phyloP scores from a whole-genome alignment of 2,329 filamentous ascomycete genomes.

The Lachnum nothofagi region DNA sequence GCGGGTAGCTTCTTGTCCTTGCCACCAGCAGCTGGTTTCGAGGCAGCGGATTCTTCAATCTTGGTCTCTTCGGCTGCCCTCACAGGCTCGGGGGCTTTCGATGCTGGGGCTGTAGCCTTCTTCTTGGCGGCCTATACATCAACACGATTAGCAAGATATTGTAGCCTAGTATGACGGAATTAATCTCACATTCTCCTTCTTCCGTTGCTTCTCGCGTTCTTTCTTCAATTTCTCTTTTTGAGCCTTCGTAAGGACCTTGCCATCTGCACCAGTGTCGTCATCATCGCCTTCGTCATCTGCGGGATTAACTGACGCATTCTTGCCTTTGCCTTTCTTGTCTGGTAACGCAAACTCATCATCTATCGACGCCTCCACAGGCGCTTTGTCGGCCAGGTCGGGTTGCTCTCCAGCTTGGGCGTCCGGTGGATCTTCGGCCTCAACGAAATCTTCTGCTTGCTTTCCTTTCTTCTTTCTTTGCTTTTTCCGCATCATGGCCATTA shows the following conservation, averaged over 20 bases:
- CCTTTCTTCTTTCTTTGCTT: slow-evolving; percentile 69
- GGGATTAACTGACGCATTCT: slow-evolving; percentile 47
- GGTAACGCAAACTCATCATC: slow-evolving; percentile 83
- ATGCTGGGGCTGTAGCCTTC: slow-evolving; percentile 54
- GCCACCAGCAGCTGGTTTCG: slow-evolving; percentile 46
- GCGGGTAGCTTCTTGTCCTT: slow-evolving; percentile 90
- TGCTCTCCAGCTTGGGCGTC: slow-evolving; percentile 29
- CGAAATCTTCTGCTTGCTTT: slow-evolving; percentile 68
- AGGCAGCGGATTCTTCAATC: slow-evolving; percentile 39
- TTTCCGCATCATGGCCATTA: slow-evolving; percentile 77
- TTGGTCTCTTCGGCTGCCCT: slow-evolving; percentile 49
- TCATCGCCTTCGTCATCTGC: slow-evolving; percentile 40
- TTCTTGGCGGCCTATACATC: slow-evolving; percentile 69
- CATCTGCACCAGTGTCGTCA: slow-evolving; percentile 50
- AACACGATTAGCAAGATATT: slow-evolving; percentile 4
- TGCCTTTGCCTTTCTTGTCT: slow-evolving; percentile 65
- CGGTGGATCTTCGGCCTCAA: slow-evolving; percentile 61
- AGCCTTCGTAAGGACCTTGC: slow-evolving; percentile 85
- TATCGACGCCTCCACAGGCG: slow-evolving; percentile 72
- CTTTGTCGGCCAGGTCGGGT: slow-evolving; percentile 56
- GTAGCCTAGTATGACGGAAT: slow-evolving; percentile 5
- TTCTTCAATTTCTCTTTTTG: slow-evolving; percentile 99
- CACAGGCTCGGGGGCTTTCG: slow-evolving; percentile 52
- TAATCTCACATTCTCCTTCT: slow-evolving; percentile 81
- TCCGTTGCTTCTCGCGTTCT: slow-evolving; percentile 95